phyloP scores from a whole-genome alignment of 2,329 filamentous ascomycete species.

The Ilyonectria destructans region DNA sequence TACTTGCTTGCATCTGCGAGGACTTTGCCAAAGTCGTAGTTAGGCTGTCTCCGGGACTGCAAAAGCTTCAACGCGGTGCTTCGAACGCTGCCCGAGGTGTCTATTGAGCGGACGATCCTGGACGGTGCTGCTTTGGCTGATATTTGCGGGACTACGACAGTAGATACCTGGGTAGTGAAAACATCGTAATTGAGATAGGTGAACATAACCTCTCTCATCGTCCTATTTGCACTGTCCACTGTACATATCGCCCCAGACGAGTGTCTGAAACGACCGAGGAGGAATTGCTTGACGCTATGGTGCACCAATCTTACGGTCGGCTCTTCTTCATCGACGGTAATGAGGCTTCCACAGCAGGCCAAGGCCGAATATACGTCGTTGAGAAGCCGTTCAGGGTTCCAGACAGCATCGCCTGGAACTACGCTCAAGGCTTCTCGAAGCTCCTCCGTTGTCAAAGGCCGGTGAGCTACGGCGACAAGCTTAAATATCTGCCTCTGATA shows the following conservation, averaged over 20 bases:
- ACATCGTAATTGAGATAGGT: too few relatives aligned
- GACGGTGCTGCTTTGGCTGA: neutral
- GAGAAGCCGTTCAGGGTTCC: constrained; percentile 38
- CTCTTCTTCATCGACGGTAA: constrained; percentile 56
- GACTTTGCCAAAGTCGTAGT: neutral
- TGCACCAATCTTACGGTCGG: constrained; percentile 53
- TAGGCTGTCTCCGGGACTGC: neutral
- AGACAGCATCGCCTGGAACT: constrained; percentile 48
- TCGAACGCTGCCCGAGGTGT: neutral
- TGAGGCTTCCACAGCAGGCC: constrained; percentile 53
- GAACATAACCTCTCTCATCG: too few relatives aligned
- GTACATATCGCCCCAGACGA: too few relatives aligned
- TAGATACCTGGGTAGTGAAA: too few relatives aligned
- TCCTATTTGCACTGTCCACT: too few relatives aligned
- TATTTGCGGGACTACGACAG: neutral
- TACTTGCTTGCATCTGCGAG: neutral
- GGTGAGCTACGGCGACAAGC: constrained; percentile 50
- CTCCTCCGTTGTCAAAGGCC: constrained; percentile 53
- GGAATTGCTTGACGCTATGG: constrained; percentile 55
- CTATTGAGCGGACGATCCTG: neutral
- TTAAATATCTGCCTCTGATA: constrained; percentile 52
- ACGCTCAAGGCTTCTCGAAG: constrained; percentile 60
- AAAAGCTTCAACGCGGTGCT: neutral
- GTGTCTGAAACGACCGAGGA: constrained; percentile 38
- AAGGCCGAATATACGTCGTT: constrained; percentile 49